Base-by-base conservation (phyloP, 2,329 filamentous ascomycete genomes). In the Phyllosticta citribraziliensis region DNA sequence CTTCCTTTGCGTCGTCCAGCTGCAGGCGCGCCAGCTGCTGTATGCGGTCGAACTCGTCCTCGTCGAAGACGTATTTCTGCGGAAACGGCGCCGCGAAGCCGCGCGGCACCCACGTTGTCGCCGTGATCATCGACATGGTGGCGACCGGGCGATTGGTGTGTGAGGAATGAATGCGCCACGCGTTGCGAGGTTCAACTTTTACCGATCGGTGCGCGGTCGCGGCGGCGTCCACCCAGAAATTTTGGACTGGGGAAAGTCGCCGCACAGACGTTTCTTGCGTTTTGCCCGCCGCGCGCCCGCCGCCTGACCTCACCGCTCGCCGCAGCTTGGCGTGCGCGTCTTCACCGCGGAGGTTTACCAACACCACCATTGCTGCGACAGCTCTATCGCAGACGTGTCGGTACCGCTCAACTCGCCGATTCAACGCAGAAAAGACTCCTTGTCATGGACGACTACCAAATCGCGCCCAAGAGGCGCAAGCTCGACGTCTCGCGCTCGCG, bases 1-100 rank as follows among this genome's bases (percentile, higher is more conserved):
- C 92, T 27, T 92, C 89, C 70, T 93, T 88, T 25, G 94, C 94
- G 75, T 97, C 94, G 70, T 97, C 90, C 33, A 97, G 83, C 76
- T 96, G 88, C 54, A 80, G 71, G 65, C 79, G 79, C n/a, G 78
- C 78, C 27, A 80, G 74, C 68, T 80, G 75, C 35, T 77, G 74
- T 63, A 81, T 81, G 59, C 79, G 74, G 63, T 75, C 75, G 64
- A 78, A 80, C 65, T 81, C 79, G 65, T 79, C 78, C 62, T 80
- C 78, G 70, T 80, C 76, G 67, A 81, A 79, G 35, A 74, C 72
- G 63, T 80, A 80, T 67, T 77, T 77, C 9, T 73, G 75, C 0
- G 79, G 79, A 60, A 79, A 78, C 50, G 76, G 75, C 30, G 78
- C 78, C 58, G 79, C 78, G 66, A 78, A 77, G 19, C 78, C 78